Conservation (phyloP, 169 alveolate species). For the Cryptosporidium parvum region DNA sequence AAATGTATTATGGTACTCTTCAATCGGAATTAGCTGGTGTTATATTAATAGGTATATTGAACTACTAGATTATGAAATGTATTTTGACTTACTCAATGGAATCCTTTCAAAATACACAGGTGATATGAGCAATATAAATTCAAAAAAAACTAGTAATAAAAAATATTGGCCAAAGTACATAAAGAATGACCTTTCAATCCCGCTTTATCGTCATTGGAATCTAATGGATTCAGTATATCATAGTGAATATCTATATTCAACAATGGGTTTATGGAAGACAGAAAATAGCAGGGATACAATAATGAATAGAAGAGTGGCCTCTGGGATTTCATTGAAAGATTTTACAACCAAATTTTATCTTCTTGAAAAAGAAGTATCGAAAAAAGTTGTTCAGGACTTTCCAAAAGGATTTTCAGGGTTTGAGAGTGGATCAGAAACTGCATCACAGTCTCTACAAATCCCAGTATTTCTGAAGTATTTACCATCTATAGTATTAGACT, state of each 20-base stretch:
- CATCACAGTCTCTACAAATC: constrained; percentile 18
- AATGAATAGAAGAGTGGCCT: constrained; percentile 51
- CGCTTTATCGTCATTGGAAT: constrained; percentile 72
- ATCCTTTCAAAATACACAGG: constrained; percentile 45
- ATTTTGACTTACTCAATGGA: constrained; percentile 42
- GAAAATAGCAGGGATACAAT: constrained; percentile 42
- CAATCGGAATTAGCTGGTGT: constrained; percentile 62
- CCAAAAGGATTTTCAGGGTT: constrained; percentile 61
- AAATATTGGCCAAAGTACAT: constrained; percentile 69
- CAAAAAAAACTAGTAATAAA: constrained; percentile 6
- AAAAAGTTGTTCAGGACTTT: constrained; percentile 22
- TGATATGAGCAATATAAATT: background rate
- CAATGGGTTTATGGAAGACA: constrained; percentile 51
- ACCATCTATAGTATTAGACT: constrained; percentile 47
- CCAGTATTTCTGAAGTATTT: constrained; percentile 45
- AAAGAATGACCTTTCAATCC: constrained; percentile 55
- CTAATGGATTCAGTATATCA: constrained; percentile 30
- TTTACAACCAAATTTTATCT: constrained; percentile 55
- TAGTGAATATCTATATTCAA: constrained; percentile 37
- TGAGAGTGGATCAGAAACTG: constrained; percentile 5
- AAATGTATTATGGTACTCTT: constrained; percentile 49
- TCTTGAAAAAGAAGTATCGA: constrained; percentile 29
- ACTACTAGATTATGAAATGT: constrained; percentile 39
- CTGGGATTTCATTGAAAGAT: constrained; percentile 60
- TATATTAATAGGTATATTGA: constrained; percentile 62